A percentile compares a stretch with the other conserved stretches of the same genome.
These are phyloP conservation scores for Torulaspora indica DNA, from an alignment of 805 yeast species.

Conservation along the genomic window DNA sequence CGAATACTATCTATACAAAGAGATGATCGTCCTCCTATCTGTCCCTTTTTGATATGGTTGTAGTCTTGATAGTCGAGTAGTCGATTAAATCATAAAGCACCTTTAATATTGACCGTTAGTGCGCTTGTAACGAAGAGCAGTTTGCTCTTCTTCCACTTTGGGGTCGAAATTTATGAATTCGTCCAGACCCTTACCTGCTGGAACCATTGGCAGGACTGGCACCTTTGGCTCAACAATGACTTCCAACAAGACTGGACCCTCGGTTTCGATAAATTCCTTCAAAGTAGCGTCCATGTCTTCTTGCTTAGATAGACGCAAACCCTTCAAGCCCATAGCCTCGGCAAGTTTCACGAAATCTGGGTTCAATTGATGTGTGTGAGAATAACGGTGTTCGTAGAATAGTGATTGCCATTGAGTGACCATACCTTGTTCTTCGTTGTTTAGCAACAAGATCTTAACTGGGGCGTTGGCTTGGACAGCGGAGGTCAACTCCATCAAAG, in stretches of 20 bases:
- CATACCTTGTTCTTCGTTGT: conserved; percentile 99
- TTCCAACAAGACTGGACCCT: conserved; percentile 87
- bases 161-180: conserved; percentile 88
- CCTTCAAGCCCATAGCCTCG: conserved; percentile 89
- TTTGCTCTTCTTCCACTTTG: conserved; percentile 68
- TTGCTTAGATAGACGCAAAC: conserved; percentile 66
- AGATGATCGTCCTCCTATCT: not conserved
- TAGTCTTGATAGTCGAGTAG: conserved; percentile 1
- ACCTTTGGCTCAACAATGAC: conserved; percentile 84
- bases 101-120: conserved; percentile 63
- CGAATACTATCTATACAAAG: not conserved
- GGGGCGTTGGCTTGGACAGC: conserved; percentile 94
- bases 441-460: conserved; percentile 80
- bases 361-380: conserved; percentile 96
- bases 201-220: conserved; percentile 97
- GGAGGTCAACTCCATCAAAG: conserved; percentile 84
- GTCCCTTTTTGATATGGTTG: not conserved
- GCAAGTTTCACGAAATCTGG: conserved; percentile 92
- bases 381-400: conserved; percentile 92
- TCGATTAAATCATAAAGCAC: conserved; percentile 1
- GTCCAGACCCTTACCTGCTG: conserved; percentile 90
- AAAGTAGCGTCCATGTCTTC: conserved; percentile 57
- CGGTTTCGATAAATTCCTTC: conserved; percentile 64
- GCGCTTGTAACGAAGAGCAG: conserved; percentile 62
- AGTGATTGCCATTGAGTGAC: conserved; percentile 99